These are phyloP conservation scores for Aspergillus sp. DNA, from an alignment of 2,329 filamentous ascomycete species.

Conservation along the genomic window DNA sequence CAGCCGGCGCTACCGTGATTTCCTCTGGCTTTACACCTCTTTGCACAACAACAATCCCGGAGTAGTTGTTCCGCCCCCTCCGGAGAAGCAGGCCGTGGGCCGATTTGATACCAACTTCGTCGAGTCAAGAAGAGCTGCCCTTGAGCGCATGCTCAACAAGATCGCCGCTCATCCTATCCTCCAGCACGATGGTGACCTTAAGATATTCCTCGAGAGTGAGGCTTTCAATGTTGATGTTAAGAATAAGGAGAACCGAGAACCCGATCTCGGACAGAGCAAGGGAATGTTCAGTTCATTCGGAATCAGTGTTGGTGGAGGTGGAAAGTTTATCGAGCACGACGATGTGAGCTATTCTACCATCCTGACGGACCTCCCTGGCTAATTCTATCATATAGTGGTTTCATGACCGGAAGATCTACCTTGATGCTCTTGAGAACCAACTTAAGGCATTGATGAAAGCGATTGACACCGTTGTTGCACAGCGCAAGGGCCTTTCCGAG, in stretches of 20 bases:
- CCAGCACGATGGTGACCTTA: slow-evolving; percentile 90
- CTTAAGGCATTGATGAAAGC: slow-evolving; percentile 88
- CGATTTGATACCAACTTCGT: slow-evolving; percentile 97
- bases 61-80: slow-evolving; percentile 91
- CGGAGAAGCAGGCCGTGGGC: slow-evolving; percentile 96
- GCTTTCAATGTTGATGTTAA: slow-evolving; percentile 96
- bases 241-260: slow-evolving; percentile 92
- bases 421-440: slow-evolving; percentile 91
- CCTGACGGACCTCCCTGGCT: neutral
- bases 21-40: slow-evolving; percentile 95
- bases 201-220: slow-evolving; percentile 96
- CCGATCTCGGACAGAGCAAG: slow-evolving; percentile 85
- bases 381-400: slow-evolving; percentile 72
- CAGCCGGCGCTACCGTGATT: slow-evolving; percentile 91
- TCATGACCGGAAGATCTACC: slow-evolving; percentile 91
- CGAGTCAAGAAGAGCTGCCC: slow-evolving; percentile 83
- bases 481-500: slow-evolving; percentile 92
- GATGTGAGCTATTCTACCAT: slow-evolving; percentile 64
- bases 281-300: slow-evolving; percentile 87
- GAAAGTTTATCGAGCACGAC: slow-evolving; percentile 96
- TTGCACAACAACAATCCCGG: slow-evolving; percentile 94
- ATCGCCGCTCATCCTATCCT: slow-evolving; percentile 85
- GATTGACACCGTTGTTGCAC: slow-evolving; percentile 88
- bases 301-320: slow-evolving; percentile 72
- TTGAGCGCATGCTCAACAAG: slow-evolving; percentile 99